Percentiles rank a stretch among this genome's conserved stretches.
phyloP scores from a whole-genome alignment of 768 basidiomycete genomes.

The Roridomyces roridus region DNA sequence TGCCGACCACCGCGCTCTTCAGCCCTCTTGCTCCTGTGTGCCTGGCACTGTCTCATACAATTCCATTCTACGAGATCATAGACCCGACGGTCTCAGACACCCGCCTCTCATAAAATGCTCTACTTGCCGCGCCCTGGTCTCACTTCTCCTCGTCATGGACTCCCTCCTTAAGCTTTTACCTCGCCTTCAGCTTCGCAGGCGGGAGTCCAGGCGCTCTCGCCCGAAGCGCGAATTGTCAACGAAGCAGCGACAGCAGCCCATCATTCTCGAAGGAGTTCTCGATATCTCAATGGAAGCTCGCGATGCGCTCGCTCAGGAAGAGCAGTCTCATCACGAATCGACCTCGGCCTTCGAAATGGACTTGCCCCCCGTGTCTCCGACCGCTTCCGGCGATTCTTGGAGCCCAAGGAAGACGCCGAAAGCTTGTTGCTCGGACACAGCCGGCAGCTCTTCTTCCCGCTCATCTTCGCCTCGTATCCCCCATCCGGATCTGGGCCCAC shows the following conservation, averaged over 20 bases:
- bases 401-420: background rate
- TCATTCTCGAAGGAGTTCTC: constrained; percentile 14
- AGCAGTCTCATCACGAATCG: background rate
- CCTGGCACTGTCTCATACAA: too few species aligned
- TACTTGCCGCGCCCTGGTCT: background rate
- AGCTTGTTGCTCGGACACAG: background rate
- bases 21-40: too few species aligned
- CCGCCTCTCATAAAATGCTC: constrained; percentile 2
- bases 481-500: background rate
- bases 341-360: constrained; percentile 7
- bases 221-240: background rate
- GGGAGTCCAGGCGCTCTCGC: background rate
- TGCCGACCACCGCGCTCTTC: too few species aligned
- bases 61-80: background rate
- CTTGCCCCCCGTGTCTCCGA: constrained; percentile 10
- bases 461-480: background rate
- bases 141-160: constrained; percentile 2
- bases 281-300: constrained; percentile 22
- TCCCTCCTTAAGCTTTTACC: constrained; percentile 15
- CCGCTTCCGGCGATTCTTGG: background rate
- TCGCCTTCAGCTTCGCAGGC: background rate
- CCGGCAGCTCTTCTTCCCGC: background rate
- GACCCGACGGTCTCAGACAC: constrained; percentile 7
- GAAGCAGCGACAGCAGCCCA: constrained; percentile 4
- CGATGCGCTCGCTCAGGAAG: constrained; percentile 15